These are phyloP conservation scores for Parascedosporium putredinis DNA, from an alignment of 2,329 filamentous ascomycete genomes.

Conservation along the genomic window DNA sequence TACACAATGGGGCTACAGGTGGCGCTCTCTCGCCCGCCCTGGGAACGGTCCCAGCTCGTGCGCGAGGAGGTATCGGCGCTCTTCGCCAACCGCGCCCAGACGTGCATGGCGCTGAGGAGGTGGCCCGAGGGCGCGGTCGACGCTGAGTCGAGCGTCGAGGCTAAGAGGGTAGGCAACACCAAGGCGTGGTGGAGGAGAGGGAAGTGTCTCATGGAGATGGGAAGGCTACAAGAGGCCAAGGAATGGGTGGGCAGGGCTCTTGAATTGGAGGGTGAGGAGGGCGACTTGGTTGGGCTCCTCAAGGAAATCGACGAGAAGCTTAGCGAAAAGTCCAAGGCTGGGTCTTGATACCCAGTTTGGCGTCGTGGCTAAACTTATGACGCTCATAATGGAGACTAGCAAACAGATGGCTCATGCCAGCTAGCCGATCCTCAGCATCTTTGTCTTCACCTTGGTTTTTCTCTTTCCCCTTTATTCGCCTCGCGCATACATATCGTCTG, in stretches of 20 bases:
- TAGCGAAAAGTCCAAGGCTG: conserved; percentile 26
- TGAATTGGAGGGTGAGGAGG: conserved; percentile 70
- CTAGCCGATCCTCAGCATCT: too few species aligned
- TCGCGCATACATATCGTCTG: neutral
- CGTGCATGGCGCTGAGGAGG: conserved; percentile 68
- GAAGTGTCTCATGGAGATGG: conserved; percentile 84
- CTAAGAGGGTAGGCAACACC: conserved; percentile 74
- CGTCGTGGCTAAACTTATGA: too few species aligned
- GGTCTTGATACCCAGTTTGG: too few species aligned
- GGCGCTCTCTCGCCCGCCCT: conserved; percentile 69
- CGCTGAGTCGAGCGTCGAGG: conserved; percentile 79
- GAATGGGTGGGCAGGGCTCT: conserved; percentile 68
- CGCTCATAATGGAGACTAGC: too few species aligned
- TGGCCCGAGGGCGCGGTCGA: conserved; percentile 86
- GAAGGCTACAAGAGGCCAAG: conserved; percentile 67
- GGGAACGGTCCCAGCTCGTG: conserved; percentile 79
- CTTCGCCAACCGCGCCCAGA: conserved; percentile 82
- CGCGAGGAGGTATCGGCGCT: conserved; percentile 74
- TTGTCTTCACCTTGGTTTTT: too few species aligned
- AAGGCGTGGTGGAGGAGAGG: conserved; percentile 93
- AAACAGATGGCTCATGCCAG: too few species aligned
- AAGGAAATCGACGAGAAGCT: conserved; percentile 48
- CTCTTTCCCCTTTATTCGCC: too few species aligned
- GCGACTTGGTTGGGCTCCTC: conserved; percentile 51
- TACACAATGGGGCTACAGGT: conserved; percentile 86